Conservation (phyloP, 129 eudicot species). For the Chrysanthemum seticuspe region DNA sequence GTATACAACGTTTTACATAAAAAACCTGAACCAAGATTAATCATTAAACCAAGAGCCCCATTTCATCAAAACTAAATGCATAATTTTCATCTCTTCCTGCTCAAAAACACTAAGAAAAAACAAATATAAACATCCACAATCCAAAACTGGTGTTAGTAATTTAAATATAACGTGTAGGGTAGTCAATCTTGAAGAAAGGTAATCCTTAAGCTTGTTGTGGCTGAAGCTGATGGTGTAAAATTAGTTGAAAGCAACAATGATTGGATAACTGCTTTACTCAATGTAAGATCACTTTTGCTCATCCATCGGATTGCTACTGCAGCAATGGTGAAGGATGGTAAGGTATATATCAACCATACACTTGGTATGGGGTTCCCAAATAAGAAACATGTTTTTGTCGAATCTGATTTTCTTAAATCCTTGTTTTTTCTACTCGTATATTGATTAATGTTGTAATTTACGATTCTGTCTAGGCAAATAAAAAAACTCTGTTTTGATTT, state of each 20-base stretch:
- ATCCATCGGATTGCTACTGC: constrained; percentile 69
- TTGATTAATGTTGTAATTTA: constrained; percentile 25
- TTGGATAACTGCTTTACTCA: constrained; percentile 60
- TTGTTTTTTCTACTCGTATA: background rate
- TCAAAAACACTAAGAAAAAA: too few relatives aligned
- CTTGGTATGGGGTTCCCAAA: constrained; percentile 93
- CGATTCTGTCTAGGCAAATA: background rate
- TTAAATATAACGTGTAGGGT: too few relatives aligned
- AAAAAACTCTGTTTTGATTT: background rate
- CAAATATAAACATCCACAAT: too few relatives aligned
- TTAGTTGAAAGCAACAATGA: constrained; percentile 70
- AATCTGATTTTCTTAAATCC: constrained; percentile 59
- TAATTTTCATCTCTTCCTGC: too few relatives aligned
- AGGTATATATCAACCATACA: constrained; percentile 70
- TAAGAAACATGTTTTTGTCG: constrained; percentile 76
- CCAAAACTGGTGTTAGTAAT: too few relatives aligned
- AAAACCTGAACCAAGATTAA: too few relatives aligned
- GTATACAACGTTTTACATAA: too few relatives aligned
- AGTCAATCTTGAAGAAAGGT: too few relatives aligned
- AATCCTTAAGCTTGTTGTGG: constrained; percentile 70
- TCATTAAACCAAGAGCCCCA: too few relatives aligned
- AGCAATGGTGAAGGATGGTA: constrained; percentile 79
- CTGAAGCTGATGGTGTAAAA: constrained; percentile 54
- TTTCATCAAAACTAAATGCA: too few relatives aligned
- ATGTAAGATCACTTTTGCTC: constrained; percentile 45